Evolutionary conservation across 2,329 filamentous ascomycete genomes (phyloP).

Genomic region (Cordyceps cicadae): DNA sequence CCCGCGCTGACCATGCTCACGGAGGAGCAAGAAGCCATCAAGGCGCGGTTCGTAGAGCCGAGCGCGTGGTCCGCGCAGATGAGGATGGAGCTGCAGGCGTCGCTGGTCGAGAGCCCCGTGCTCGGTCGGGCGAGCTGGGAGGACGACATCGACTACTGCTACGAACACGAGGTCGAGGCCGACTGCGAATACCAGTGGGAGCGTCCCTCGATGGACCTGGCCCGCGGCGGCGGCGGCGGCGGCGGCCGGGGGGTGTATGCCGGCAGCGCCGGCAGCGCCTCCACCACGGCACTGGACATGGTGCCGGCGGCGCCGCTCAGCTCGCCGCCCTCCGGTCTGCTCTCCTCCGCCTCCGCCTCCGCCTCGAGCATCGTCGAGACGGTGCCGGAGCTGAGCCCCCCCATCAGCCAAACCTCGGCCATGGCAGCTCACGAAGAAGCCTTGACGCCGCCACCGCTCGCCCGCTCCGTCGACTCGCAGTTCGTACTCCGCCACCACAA

Average conservation of each 20-base stretch:
- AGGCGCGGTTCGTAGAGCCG: slow-evolving; percentile 10
- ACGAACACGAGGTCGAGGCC: slow-evolving; percentile 59
- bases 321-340: slow-evolving; percentile 21
- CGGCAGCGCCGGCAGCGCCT: not conserved
- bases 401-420: slow-evolving; percentile 37
- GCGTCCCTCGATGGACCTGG: slow-evolving; percentile 42
- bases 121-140: slow-evolving; percentile 51
- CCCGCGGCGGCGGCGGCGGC: slow-evolving; percentile 19
- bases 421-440: slow-evolving; percentile 37
- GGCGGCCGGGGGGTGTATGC: slow-evolving; percentile 6
- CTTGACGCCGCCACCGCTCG: slow-evolving; percentile 30
- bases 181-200: slow-evolving; percentile 61
- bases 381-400: slow-evolving; percentile 42
- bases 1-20: slow-evolving; percentile 43
- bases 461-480: slow-evolving; percentile 27
- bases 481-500: slow-evolving; percentile 23
- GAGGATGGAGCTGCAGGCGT: slow-evolving; percentile 12
- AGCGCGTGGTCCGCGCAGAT: not conserved
- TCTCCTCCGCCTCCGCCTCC: slow-evolving; percentile 15
- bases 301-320: slow-evolving; percentile 17
- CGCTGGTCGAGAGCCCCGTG: slow-evolving; percentile 21
- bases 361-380: slow-evolving; percentile 25
- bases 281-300: slow-evolving; percentile 16
- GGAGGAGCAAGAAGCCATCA: slow-evolving; percentile 21
- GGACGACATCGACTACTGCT: slow-evolving; percentile 62